Base-by-base conservation (phyloP, 2,329 filamentous ascomycete genomes). In the Blastomyces percursus region DNA sequence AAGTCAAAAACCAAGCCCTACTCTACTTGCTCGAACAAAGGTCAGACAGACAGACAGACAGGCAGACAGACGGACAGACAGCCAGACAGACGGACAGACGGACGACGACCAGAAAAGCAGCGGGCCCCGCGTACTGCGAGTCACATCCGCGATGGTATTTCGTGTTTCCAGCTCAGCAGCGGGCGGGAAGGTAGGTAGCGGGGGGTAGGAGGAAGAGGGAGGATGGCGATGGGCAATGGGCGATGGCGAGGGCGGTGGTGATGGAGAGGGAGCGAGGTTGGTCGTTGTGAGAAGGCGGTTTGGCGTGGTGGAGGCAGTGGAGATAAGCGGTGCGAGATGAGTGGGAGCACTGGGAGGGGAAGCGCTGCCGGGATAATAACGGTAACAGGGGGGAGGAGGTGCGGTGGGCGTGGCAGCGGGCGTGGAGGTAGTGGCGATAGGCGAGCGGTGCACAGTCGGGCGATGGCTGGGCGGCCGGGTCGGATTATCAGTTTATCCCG, bases 401-500 rank as follows among this genome's bases (percentile, higher is more conserved):
- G 21, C 21, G 54, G 8, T 21, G 46, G 8, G 30, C n/a, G 32
- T 3, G n/a, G 30, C n/a, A 32, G 32, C 5, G 27, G 19, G 12
- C 11, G 51, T n/a, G 51, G 27, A n/a, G 12, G 51, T 16, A 54
- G 51, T 32, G 19, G 51, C 2, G 6, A 11, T 32, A 54, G 14
- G 12, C 14, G 14, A 14, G 24, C 9, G 42, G 42, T 2, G n/a
- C 42, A 35, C 32, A 11, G 32, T 9, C n/a, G 1, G 7, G 32
- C 51, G 30, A 30, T 54, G 51, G 24, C 5, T 55, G 40, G 30
- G 57, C 40, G 7, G 60, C 44, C 52, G 55, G 24, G 32, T 5
- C 61, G 61, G 61, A 59, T 58, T 27, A 58, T 58, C 61, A 38
- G 42, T 61, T 62, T 61, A 56, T 48, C 59, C 55, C 57, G 61